phyloP scores from a whole-genome alignment of 352 stramenopile species.

The Phytophthora nicotianae region DNA sequence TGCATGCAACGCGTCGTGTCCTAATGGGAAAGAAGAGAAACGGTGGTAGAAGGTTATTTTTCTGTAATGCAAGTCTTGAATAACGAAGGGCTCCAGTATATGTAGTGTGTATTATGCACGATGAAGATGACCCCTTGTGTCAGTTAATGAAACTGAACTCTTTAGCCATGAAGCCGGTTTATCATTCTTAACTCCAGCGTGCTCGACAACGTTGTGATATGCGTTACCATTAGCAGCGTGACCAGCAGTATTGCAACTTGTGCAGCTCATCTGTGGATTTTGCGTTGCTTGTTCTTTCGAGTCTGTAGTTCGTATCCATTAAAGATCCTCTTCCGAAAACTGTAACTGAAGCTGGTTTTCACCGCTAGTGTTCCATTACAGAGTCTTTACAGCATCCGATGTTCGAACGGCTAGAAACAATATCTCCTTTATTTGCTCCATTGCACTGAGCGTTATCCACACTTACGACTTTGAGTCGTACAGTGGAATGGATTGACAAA shows the following conservation, averaged over 20 bases:
- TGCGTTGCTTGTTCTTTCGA: constrained; percentile 22
- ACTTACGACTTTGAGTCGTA: neutral
- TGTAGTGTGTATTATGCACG: neutral
- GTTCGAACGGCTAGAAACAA: neutral
- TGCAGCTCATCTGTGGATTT: neutral
- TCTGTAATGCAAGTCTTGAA: neutral
- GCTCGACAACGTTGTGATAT: neutral
- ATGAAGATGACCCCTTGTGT: constrained; percentile 11
- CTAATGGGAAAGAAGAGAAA: constrained; percentile 20
- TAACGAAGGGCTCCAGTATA: neutral
- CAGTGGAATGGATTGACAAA: neutral
- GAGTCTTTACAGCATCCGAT: neutral
- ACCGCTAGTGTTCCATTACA: neutral
- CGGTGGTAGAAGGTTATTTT: constrained; percentile 12
- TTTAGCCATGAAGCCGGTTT: constrained; percentile 4
- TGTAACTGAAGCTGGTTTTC: constrained; percentile 11
- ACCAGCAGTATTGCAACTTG: neutral
- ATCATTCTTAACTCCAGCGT: constrained; percentile 2
- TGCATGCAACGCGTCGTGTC: constrained; percentile 7
- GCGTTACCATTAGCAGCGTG: neutral
- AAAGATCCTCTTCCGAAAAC: constrained; percentile 3
- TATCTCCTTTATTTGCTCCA: neutral
- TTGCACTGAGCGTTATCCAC: neutral
- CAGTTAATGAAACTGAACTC: constrained; percentile 10
- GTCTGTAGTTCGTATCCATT: constrained; percentile 1